Base-by-base conservation (phyloP, 441 rosid genomes). In the Corymbia calophylla region DNA sequence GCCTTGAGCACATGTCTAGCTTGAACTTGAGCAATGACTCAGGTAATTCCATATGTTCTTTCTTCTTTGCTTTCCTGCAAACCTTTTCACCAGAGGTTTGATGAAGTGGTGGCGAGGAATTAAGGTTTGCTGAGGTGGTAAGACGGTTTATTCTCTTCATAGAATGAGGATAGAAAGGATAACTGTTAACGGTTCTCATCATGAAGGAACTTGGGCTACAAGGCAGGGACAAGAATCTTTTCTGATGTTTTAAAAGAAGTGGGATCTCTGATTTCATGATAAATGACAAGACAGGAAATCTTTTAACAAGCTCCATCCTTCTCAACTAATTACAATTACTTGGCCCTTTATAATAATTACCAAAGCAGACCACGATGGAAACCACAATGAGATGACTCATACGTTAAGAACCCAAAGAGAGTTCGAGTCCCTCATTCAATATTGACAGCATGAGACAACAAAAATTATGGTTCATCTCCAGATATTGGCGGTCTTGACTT, bases 1-100 rank as follows among this genome's bases (percentile, higher is more conserved):
- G 86, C 91, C 90, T 96, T 2, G 98, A 96, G 93, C 99, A 97
- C 93, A 86, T 90, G 90, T 96, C 97, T 58, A 97, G 91, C 93
- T 94, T 94, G 44, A 80, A 88, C 89, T 88, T 96, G 55, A 97
- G 93, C 87, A 93, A 32, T 47, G 91, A 86, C 91, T 95, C 97
- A 17, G 98, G 99, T 53, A 95, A 93, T 86, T 95, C 96, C 62
- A 91, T 93, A 5, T 73, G 90, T 44, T 93, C 94, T 93, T 93
- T 95, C 93, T 89, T 97, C 92, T 53, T 94, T 21, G 90, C 89
- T 88, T 93, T 96, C 44, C 86, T 91, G 56, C 96, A 94, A 82
- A 77, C 73, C 58, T 23, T 1, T 89, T 87, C 87, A 88, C 73
- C 64, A 91, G 90, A 68, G 94, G 89, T 21, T 92, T 91, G 66